A percentile compares a stretch with the other conserved stretches of the same genome.
phyloP scores from a whole-genome alignment of 345 rosid species.

The Gossypium herbaceum region DNA sequence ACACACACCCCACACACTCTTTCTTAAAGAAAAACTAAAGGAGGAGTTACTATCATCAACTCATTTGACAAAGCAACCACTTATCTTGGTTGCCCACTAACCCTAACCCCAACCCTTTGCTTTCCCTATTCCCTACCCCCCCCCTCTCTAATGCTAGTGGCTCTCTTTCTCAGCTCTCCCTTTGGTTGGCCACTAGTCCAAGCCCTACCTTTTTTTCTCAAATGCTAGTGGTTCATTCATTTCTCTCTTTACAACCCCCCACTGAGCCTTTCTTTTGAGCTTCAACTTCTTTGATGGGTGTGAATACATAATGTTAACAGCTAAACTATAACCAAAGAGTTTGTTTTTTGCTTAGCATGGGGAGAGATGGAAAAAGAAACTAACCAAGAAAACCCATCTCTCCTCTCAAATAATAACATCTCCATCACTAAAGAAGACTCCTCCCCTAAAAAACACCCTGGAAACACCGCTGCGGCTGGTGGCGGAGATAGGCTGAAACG shows the following conservation, averaged over 20 bases:
- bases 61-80: constrained; percentile 37
- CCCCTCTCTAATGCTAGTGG: neutral
- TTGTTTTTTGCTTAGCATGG: constrained; percentile 29
- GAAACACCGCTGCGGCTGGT: constrained; percentile 17
- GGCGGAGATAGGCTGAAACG: constrained; percentile 60
- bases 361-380: constrained; percentile 65
- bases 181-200: constrained; percentile 28
- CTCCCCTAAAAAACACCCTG: constrained; percentile 12
- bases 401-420: constrained; percentile 24
- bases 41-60: constrained; percentile 42
- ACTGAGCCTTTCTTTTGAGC: neutral
- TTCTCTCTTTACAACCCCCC: constrained; percentile 2
- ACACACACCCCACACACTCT: neutral
- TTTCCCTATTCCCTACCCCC: neutral
- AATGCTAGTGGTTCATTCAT: constrained; percentile 39
- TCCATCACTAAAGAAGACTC: constrained; percentile 4
- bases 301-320: constrained; percentile 28
- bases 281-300: neutral
- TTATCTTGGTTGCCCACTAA: constrained; percentile 24
- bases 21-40: constrained; percentile 20
- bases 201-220: constrained; percentile 6
- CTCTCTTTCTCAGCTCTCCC: neutral
- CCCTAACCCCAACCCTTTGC: constrained; percentile 12
- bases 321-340: constrained; percentile 18
- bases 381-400: constrained; percentile 40